Conservation (phyloP, 2,329 filamentous ascomycete genomes). For the Talaromyces sp. region DNA sequence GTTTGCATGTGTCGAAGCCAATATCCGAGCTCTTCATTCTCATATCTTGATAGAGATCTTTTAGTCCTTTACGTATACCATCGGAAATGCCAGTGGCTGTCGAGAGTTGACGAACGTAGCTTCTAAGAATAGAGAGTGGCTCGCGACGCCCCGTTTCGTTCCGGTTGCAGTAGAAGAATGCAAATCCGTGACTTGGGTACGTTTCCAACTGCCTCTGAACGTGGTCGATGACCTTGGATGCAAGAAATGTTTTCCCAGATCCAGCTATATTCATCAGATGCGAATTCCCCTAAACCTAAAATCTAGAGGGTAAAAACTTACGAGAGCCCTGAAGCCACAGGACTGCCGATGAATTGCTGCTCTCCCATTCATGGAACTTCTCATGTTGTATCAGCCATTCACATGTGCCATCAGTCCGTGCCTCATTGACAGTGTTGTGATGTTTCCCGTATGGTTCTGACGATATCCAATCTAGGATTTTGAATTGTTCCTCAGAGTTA, state of each 20-base stretch:
- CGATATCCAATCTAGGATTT: constrained; percentile 23
- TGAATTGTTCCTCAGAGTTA: neutral
- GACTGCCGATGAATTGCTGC: constrained; percentile 15
- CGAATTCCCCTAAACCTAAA: too few relatives aligned
- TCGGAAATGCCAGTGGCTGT: constrained; percentile 1
- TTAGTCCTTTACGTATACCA: neutral
- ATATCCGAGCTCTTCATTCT: neutral
- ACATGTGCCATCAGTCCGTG: constrained; percentile 15
- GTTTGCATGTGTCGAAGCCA: constrained; percentile 7
- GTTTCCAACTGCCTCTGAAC: neutral
- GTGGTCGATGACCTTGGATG: constrained; percentile 11
- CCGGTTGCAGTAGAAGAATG: constrained; percentile 15
- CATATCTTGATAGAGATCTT: constrained; percentile 2
- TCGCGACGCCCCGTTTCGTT: constrained; percentile 11
- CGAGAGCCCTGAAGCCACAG: constrained; percentile 21
- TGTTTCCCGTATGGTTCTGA: constrained; percentile 17
- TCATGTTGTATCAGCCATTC: constrained; percentile 17
- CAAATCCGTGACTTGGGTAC: neutral
- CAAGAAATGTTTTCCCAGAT: constrained; percentile 15
- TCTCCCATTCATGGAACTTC: constrained; percentile 16
- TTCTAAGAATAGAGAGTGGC: constrained; percentile 8
- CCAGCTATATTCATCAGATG: constrained; percentile 7
- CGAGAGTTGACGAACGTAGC: constrained; percentile 13
- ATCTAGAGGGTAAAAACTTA: constrained; percentile 10
- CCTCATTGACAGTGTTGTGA: constrained; percentile 14